A percentile compares a stretch with the other conserved stretches of the same genome.
Conservation (phyloP, 2,329 filamentous ascomycete genomes). For the Pyricularia pennisetigena region DNA sequence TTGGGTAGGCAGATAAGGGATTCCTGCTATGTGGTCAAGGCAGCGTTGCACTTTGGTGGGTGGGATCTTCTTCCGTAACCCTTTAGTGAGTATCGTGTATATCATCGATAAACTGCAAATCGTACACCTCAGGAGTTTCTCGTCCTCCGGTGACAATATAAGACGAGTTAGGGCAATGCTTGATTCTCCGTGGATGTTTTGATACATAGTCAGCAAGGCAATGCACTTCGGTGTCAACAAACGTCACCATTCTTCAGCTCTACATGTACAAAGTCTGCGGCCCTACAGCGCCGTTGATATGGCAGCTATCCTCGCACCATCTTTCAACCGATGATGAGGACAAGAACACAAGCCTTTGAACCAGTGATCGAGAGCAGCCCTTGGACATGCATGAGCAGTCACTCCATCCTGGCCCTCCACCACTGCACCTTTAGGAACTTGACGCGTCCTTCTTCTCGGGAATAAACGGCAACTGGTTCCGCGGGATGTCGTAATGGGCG, state of each 20-base stretch:
- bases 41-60: background rate
- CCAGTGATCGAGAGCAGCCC: background rate
- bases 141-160: background rate
- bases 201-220: background rate
- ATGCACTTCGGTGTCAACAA: background rate
- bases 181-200: background rate
- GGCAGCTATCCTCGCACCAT: background rate
- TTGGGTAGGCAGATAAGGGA: background rate
- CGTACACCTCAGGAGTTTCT: background rate
- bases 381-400: background rate
- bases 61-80: background rate
- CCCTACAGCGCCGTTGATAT: background rate
- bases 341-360: background rate
- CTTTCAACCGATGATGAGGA: background rate
- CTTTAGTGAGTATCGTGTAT: background rate
- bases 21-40: background rate
- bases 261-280: background rate
- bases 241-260: background rate
- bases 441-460: conserved; percentile 12
- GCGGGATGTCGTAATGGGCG: conserved; percentile 30
- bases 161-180: background rate
- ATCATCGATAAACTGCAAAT: background rate
- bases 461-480: conserved; percentile 17
- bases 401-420: background rate
- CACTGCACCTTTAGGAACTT: background rate